Percentiles rank a stretch among this genome's conserved stretches.
phyloP scores from a whole-genome alignment of 768 basidiomycete genomes.

The Russula earlei region DNA sequence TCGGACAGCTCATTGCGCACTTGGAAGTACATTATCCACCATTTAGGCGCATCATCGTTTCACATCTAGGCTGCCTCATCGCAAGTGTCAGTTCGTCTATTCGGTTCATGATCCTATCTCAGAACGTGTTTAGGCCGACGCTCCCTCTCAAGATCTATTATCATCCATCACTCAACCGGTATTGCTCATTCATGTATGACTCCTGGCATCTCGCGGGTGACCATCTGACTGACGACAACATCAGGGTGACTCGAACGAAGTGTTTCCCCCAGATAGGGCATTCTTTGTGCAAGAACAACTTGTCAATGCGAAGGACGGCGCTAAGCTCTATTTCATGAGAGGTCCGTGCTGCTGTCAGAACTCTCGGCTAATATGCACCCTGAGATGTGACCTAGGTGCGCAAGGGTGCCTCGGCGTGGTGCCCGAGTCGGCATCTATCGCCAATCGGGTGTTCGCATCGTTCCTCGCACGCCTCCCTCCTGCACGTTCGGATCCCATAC shows the following conservation, averaged over 20 bases:
- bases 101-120: neutral
- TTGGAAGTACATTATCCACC: slow-evolving; percentile 22
- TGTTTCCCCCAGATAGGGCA: slow-evolving; percentile 7
- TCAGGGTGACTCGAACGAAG: slow-evolving; percentile 17
- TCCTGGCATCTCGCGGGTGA: neutral
- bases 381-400: slow-evolving; percentile 10
- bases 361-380: neutral
- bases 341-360: neutral
- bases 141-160: slow-evolving; percentile 2
- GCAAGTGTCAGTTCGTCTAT: slow-evolving; percentile 2
- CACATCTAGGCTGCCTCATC: slow-evolving; percentile 11
- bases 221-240: neutral
- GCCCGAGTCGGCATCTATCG: slow-evolving; percentile 19
- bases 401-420: slow-evolving; percentile 17
- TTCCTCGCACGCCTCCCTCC: slow-evolving; percentile 19
- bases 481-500: neutral
- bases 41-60: slow-evolving; percentile 12
- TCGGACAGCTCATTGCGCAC: slow-evolving; percentile 18
- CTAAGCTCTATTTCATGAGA: slow-evolving; percentile 16
- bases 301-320: slow-evolving; percentile 17
- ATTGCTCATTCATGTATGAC: slow-evolving; percentile 17
- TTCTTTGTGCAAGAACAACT: slow-evolving; percentile 13
- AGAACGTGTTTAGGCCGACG: neutral
- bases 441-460: slow-evolving; percentile 21
- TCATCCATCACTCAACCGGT: slow-evolving; percentile 5